A percentile compares a stretch with the other conserved stretches of the same genome.
Conservation (phyloP, 2,329 filamentous ascomycete genomes). For the Thelonectria rubi region DNA sequence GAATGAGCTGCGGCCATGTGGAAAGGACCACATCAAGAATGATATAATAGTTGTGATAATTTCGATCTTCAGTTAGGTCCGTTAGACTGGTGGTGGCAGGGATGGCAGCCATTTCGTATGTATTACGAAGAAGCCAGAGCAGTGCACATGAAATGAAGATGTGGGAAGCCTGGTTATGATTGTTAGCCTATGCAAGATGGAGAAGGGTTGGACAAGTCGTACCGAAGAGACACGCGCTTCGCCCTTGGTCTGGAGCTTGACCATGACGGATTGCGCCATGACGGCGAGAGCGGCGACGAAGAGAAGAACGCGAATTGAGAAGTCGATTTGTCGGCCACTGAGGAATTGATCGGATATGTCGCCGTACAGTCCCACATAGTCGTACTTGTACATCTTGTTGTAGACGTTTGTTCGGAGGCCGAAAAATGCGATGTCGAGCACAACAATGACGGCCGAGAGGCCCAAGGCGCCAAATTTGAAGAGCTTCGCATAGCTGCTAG, state of each 20-base stretch:
- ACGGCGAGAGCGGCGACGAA: slow-evolving; percentile 30
- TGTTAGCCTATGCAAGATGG: slow-evolving; percentile 1
- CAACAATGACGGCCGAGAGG: slow-evolving; percentile 24
- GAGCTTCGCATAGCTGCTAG: slow-evolving; percentile 20
- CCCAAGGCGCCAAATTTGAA: slow-evolving; percentile 29
- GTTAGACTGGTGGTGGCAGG: slow-evolving; percentile 22
- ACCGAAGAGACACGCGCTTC: slow-evolving; percentile 32
- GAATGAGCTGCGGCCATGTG: slow-evolving; percentile 39
- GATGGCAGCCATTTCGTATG: slow-evolving; percentile 36
- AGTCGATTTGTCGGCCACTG: slow-evolving; percentile 18
- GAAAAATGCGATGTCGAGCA: slow-evolving; percentile 30
- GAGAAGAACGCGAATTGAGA: slow-evolving; percentile 29
- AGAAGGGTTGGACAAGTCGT: not conserved
- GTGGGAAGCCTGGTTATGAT: slow-evolving; percentile 28
- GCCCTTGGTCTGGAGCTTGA: slow-evolving; percentile 30
- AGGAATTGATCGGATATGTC: not conserved
- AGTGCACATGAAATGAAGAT: slow-evolving; percentile 37
- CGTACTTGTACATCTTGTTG: not conserved
- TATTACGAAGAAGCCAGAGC: slow-evolving; percentile 40
- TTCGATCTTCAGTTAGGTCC: not conserved
- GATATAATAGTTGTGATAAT: slow-evolving; percentile 19
- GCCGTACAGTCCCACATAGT: not conserved
- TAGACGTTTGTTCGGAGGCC: slow-evolving; percentile 31
- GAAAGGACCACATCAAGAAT: slow-evolving; percentile 39
- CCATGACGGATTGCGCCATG: slow-evolving; percentile 27